phyloP scores from a whole-genome alignment of 106 monocot species.

The Xerophyta viscosa region DNA sequence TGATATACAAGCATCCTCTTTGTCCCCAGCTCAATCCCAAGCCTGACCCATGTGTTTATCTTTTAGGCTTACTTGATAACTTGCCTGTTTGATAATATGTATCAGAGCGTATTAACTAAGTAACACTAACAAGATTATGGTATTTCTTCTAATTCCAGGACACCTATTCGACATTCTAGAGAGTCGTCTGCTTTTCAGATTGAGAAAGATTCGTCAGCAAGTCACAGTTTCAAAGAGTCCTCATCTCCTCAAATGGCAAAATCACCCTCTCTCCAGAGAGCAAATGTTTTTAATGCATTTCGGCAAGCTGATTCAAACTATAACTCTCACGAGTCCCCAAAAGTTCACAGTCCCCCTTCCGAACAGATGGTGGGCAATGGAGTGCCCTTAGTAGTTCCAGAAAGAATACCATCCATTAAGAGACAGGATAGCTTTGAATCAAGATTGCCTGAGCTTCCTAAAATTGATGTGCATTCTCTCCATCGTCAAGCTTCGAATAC shows the following conservation, averaged over 20 bases:
- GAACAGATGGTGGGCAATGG: conserved; percentile 70
- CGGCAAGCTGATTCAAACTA: conserved; percentile 43
- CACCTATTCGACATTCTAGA: conserved; percentile 60
- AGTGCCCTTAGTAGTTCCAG: conserved; percentile 28
- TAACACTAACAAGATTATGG: background rate
- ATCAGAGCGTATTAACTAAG: too few relatives aligned
- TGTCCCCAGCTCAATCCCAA: too few relatives aligned
- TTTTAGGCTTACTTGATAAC: too few relatives aligned
- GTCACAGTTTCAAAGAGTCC: conserved; percentile 53
- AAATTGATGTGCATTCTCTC: conserved; percentile 75
- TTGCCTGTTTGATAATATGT: too few relatives aligned
- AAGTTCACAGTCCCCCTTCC: conserved; percentile 55
- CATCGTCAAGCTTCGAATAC: conserved; percentile 54
- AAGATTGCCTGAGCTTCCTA: conserved; percentile 81
- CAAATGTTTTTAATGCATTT: conserved; percentile 48
- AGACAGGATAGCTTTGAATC: conserved; percentile 94
- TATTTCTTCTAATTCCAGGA: conserved; percentile 35
- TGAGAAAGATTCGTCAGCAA: conserved; percentile 61
- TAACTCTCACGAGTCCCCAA: conserved; percentile 72
- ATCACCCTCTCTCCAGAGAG: conserved; percentile 81
- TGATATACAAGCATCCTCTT: too few relatives aligned
- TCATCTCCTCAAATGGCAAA: conserved; percentile 89
- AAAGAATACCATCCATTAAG: conserved; percentile 74
- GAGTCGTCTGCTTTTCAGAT: conserved; percentile 50
- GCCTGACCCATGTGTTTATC: too few relatives aligned